These are phyloP conservation scores for Paspalum notatum DNA, from an alignment of 176 grass and related monocot genomes.

Conservation along the genomic window DNA sequence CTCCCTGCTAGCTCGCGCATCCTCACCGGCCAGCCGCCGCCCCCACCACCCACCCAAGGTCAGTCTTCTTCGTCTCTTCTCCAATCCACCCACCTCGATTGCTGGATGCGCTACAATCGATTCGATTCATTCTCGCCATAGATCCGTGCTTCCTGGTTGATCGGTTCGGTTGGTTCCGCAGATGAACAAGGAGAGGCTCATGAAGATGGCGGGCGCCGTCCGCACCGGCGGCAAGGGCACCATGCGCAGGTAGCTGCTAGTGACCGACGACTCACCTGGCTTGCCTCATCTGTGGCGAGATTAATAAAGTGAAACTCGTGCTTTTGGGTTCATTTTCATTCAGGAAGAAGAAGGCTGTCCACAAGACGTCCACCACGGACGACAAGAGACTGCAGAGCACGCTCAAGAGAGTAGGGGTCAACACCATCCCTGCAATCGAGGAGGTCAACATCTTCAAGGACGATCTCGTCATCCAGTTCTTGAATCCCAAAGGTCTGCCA, in stretches of 20 bases:
- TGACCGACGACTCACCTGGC: neutral
- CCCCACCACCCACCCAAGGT: constrained; percentile 44
- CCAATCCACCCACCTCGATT: neutral
- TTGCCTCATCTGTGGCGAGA: neutral
- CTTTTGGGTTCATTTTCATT: constrained; percentile 14
- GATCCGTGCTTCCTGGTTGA: constrained; percentile 1
- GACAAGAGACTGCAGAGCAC: constrained; percentile 98
- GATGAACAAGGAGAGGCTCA: constrained; percentile 92
- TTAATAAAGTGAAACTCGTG: neutral
- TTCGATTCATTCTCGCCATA: neutral
- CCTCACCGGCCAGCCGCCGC: constrained; percentile 21
- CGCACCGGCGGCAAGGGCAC: constrained; percentile 87
- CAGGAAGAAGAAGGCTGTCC: constrained; percentile 99
- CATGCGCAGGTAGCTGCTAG: constrained; percentile 64
- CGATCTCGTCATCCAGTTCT: constrained; percentile 97
- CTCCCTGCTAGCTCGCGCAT: neutral
- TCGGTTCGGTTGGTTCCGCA: constrained; percentile 17
- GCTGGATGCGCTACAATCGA: neutral
- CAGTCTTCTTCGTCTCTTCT: neutral
- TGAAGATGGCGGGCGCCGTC: constrained; percentile 88
- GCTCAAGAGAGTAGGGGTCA: constrained; percentile 96
- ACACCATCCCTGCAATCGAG: constrained; percentile 94
- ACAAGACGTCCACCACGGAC: constrained; percentile 86
- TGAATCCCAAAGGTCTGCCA: constrained; percentile 80
- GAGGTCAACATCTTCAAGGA: constrained; percentile 99